Evolutionary conservation across 2,329 filamentous ascomycete genomes (phyloP).

Genomic region (Botrytis fragariae): DNA sequence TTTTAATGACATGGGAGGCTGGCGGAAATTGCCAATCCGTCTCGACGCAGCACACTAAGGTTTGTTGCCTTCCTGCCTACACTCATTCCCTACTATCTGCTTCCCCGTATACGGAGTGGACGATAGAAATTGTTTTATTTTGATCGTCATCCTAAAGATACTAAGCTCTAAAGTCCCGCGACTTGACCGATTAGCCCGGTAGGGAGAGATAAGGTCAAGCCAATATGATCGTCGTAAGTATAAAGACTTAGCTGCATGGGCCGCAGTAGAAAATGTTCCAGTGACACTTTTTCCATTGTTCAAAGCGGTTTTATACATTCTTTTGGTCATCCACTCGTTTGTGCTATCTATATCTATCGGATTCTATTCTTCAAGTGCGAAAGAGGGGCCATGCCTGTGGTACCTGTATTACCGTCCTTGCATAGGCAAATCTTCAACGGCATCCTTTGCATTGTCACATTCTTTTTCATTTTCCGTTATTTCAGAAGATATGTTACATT

Average conservation of each 20-base stretch:
- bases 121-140: background rate
- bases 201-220: slow-evolving; percentile 1
- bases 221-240: background rate
- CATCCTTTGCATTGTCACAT: slow-evolving; percentile 22
- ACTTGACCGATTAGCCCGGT: background rate
- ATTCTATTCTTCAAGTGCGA: background rate
- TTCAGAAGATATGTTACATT: slow-evolving; percentile 20
- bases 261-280: background rate
- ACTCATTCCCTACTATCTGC: background rate
- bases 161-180: background rate
- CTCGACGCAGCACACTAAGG: background rate
- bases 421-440: slow-evolving; percentile 20
- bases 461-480: slow-evolving; percentile 23
- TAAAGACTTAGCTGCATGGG: slow-evolving; percentile 7
- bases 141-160: background rate
- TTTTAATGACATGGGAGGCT: background rate
- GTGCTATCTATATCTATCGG: background rate
- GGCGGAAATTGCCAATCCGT: background rate
- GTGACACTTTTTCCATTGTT: background rate
- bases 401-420: slow-evolving; percentile 13
- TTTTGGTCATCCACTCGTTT: background rate
- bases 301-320: background rate
- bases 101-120: background rate
- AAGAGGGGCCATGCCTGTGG: background rate
- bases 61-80: slow-evolving; percentile 3